phyloP scores from a whole-genome alignment of 495 filamentous ascomycete species.

The Penicillium ucsense region DNA sequence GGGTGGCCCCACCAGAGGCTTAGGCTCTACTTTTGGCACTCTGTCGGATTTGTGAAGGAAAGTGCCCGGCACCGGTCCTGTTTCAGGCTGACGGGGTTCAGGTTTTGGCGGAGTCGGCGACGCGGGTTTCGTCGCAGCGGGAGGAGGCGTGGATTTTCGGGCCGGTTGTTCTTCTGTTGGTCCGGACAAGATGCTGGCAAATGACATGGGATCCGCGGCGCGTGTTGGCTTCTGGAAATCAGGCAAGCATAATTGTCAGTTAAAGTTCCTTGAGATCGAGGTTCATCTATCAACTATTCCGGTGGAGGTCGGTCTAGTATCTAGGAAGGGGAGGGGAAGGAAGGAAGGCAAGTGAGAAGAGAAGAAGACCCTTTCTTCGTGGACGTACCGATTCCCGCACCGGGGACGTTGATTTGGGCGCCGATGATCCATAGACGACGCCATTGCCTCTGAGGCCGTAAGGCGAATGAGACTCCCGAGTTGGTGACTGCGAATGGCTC shows the following conservation, averaged over 20 bases:
- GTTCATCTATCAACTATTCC: too few species aligned
- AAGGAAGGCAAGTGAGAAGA: too few species aligned
- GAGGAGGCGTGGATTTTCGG: constrained; percentile 25
- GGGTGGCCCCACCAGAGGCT: constrained; percentile 4
- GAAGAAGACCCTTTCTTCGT: too few species aligned
- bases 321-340: too few species aligned
- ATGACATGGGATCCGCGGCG: constrained; percentile 78
- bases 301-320: too few species aligned
- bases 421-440: constrained; percentile 20
- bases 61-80: constrained; percentile 14
- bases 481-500: constrained; percentile 35
- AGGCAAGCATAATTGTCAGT: too few species aligned
- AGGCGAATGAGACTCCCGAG: constrained; percentile 30
- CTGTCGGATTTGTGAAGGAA: constrained; percentile 24
- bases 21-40: constrained; percentile 14
- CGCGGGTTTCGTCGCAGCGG: constrained; percentile 14
- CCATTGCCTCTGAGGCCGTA: constrained; percentile 26
- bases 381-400: constrained; percentile 32
- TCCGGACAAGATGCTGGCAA: constrained; percentile 78
- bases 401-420: constrained; percentile 24
- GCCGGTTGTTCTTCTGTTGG: constrained; percentile 52
- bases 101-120: constrained; percentile 8
- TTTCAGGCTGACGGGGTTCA: constrained; percentile 15
- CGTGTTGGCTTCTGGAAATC: constrained; percentile 49
- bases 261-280: too few species aligned